Percentiles rank a stretch among this genome's conserved stretches.
Conservation (phyloP, 2,329 filamentous ascomycete species). For the Lojkania enalia region DNA sequence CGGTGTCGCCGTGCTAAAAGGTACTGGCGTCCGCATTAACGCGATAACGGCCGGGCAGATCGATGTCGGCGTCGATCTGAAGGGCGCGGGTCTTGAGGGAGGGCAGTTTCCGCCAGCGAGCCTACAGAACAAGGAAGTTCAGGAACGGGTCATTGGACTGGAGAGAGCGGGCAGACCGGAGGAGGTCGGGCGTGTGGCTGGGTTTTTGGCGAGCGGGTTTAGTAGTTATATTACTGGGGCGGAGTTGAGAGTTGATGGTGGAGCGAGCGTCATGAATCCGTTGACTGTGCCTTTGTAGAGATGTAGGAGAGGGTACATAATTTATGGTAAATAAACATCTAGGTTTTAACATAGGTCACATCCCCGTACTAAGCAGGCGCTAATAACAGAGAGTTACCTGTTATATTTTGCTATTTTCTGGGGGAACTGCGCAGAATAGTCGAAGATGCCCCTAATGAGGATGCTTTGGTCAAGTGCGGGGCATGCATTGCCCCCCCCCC, state of each 20-base stretch:
- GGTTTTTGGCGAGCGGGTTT: conserved; percentile 66
- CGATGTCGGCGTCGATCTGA: conserved; percentile 52
- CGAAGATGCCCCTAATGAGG: too few relatives aligned
- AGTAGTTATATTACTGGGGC: conserved; percentile 65
- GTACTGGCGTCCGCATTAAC: conserved; percentile 63
- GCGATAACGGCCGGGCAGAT: conserved; percentile 54
- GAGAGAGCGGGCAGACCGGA: conserved; percentile 61
- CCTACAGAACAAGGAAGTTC: conserved; percentile 54
- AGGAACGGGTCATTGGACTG: conserved; percentile 58
- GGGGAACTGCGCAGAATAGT: too few relatives aligned
- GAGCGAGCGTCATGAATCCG: conserved; percentile 51
- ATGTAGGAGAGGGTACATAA: too few relatives aligned
- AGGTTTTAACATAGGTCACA: too few relatives aligned
- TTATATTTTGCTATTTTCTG: too few relatives aligned
- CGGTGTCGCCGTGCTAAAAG: conserved; percentile 61
- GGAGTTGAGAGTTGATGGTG: conserved; percentile 66
- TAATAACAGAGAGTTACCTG: too few relatives aligned
- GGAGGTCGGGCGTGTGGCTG: conserved; percentile 63
- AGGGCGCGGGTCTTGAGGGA: conserved; percentile 48
- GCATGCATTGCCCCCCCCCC: too few relatives aligned
- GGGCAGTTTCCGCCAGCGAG: conserved; percentile 60
- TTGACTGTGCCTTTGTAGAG: conserved; percentile 42
- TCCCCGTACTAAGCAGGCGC: too few relatives aligned
- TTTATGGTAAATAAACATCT: too few relatives aligned
- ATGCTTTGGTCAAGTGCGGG: too few relatives aligned